Base-by-base conservation (phyloP, 2,329 filamentous ascomycete species). In the Pseudopithomyces chartarum region DNA sequence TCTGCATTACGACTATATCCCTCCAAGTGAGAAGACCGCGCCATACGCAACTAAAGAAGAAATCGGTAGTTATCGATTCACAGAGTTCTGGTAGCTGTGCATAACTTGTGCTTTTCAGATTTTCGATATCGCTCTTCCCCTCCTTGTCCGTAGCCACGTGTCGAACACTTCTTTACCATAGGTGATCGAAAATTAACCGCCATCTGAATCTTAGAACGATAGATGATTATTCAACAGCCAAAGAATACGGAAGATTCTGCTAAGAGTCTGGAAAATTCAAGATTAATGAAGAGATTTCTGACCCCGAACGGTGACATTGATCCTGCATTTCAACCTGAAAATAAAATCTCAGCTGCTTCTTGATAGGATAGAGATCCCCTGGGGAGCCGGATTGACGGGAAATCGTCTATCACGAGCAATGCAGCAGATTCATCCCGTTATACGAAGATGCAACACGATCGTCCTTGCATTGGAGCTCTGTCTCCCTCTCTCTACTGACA, bases 91-190 rank as follows among this genome's bases (percentile, higher is more conserved):
- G 26, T 8, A 29, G 26, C 8, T 8, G 8, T 29, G 26, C 26
- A 29, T 29, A 4, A 29, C 26, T 29, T 29, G 26, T 8, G 8
- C 26, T 29, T 29, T 29, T 29, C 26, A 29, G 32, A 8, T 19
- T 23, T 43, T 39, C n/a, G 22, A 15, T 12, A 20, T 22, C 34
- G 45, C 44, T 36, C 19, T 39, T 51, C 58, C 56, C 58, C 60
- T 60, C 60, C 60, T 60, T 62, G 13, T 60, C 60, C 55, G 60
- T 60, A 48, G 45, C 57, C 38, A n/a, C 15, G 26, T 3, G 39
- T 36, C 48, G 38, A 38, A 8, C 38, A 32, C 13, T 36, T 15
- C 33, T n/a, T 29, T 11, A 34, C 20, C 33, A 38, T 23, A 36
- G 36, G 38, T 22, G 43, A 33, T 36, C 23, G 19, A 33, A 19